phyloP scores from a whole-genome alignment of 2,329 filamentous ascomycete genomes.

The Elsinoe necatrix region DNA sequence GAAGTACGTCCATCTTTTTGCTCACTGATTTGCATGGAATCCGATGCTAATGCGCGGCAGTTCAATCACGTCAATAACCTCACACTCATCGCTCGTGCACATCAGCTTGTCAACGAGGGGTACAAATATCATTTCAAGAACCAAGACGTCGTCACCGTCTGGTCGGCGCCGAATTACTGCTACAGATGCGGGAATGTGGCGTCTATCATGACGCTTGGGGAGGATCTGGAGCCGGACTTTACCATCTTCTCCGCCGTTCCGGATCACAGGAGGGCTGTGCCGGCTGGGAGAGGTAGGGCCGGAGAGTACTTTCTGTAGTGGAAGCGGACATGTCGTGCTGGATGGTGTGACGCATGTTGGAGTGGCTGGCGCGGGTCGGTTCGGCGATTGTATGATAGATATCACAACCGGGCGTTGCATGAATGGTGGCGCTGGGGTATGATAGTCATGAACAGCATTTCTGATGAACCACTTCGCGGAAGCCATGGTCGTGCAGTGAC shows the following conservation, averaged over 20 bases:
- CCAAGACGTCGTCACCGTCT: slow-evolving; percentile 81
- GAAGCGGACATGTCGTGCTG: neutral
- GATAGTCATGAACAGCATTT: slow-evolving; percentile 3
- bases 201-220: slow-evolving; percentile 80
- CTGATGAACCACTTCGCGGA: neutral
- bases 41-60: slow-evolving; percentile 25
- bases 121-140: slow-evolving; percentile 92
- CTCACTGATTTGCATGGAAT: neutral
- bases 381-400: neutral
- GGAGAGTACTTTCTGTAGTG: slow-evolving; percentile 45
- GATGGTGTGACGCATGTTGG: neutral
- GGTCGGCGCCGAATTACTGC: slow-evolving; percentile 93
- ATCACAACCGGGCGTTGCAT: neutral
- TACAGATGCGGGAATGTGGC: slow-evolving; percentile 89
- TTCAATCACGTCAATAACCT: slow-evolving; percentile 71
- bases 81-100: slow-evolving; percentile 61
- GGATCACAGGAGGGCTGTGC: slow-evolving; percentile 72
- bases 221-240: slow-evolving; percentile 81
- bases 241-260: slow-evolving; percentile 88
- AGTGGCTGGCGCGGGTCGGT: neutral
- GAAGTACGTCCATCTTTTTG: slow-evolving; percentile 38
- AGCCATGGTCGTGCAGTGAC: neutral
- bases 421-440: neutral
- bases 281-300: slow-evolving; percentile 48
- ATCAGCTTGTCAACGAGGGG: slow-evolving; percentile 68